Conservation (phyloP, 108 stramenopile species). For the Nitzschia sp. region DNA sequence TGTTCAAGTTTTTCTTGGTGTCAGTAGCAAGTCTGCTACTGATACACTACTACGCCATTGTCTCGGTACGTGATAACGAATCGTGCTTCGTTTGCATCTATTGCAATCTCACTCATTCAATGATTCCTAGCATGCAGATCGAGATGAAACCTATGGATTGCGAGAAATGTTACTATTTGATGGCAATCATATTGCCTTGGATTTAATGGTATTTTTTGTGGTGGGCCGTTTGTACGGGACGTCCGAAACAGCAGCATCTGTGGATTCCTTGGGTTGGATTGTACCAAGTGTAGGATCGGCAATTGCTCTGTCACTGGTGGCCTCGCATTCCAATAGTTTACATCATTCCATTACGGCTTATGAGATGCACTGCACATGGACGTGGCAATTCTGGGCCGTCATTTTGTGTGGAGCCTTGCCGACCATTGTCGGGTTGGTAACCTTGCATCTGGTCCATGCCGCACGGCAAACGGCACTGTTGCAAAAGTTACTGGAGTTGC, state of each 20-base stretch:
- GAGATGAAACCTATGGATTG: neutral
- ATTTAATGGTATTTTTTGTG: conserved; percentile 58
- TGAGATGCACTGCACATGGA: conserved; percentile 70
- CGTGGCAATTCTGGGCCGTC: conserved; percentile 48
- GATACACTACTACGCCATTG: neutral
- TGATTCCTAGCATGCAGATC: neutral
- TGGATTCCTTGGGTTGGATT: conserved; percentile 43
- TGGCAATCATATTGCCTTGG: conserved; percentile 42
- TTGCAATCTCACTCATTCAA: neutral
- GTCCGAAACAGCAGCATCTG: conserved; percentile 23
- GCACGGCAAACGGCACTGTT: conserved; percentile 38
- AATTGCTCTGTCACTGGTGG: neutral
- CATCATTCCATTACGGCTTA: conserved; percentile 65
- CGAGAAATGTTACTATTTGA: conserved; percentile 37
- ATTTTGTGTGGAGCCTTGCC: conserved; percentile 45
- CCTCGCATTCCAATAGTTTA: conserved; percentile 18
- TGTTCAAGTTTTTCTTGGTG: conserved; percentile 5
- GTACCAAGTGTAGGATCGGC: conserved; percentile 1
- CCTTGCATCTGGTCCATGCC: conserved; percentile 30
- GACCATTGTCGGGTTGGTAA: conserved; percentile 28
- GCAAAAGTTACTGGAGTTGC: conserved; percentile 53
- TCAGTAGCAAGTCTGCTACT: neutral
- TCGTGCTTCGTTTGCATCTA: neutral
- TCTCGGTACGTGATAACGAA: neutral
- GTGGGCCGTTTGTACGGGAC: conserved; percentile 46